Evolutionary conservation across 2,329 filamentous ascomycete species (phyloP), one percentile per base, ranked within the genome.

Genomic region (Thelonectria discophora): DNA sequence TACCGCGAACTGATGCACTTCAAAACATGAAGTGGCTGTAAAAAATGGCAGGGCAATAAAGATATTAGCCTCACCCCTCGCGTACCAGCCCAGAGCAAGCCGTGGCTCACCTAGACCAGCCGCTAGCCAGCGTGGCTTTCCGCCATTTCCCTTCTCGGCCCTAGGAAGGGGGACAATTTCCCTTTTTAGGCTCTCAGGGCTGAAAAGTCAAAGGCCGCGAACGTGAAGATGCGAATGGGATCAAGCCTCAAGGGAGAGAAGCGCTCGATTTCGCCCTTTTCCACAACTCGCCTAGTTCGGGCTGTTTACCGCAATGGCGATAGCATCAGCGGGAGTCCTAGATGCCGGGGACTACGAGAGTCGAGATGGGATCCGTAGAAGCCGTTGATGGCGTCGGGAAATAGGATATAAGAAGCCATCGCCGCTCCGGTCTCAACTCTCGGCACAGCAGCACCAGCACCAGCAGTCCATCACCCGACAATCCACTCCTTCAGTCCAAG

Each of bases 41-140:
- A 32, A 4, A 24, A 24, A 7, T 24, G 24, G 4, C 24, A 34
- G 9, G 32, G 32, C 32, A 34, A 34, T 34, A 34, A 34, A 34
- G 8, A 11, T 34, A 8, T 34, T 34, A 34, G 32, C 18, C 10
- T 32, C 46, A 15, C 5, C 6, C 8, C 34, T 18, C 4, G 4
- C 4, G 24, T 24, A 24, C 24, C 30, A n/a, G 11, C 24, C 46
- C 15, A 18, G 48, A 27, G 32, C 32, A 27, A 51, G 48, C 32
- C 32, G 24, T 11, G 13, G 32, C 32, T 8, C 32, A 11, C 3
- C 13, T 51, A 51, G 49, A 4, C 18, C 15, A 39, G 21, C 30
- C 20, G 43, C 52, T 55, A 55, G 43, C 34, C 27, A 27, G 5
- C 3, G 13, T 55, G 15, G 40, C 39, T 12, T 55, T 39, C 15